Percentiles rank a stretch among this genome's conserved stretches.
Conservation (phyloP, 1,284 basidiomycete genomes). For the Hortiboletus rubellus region DNA sequence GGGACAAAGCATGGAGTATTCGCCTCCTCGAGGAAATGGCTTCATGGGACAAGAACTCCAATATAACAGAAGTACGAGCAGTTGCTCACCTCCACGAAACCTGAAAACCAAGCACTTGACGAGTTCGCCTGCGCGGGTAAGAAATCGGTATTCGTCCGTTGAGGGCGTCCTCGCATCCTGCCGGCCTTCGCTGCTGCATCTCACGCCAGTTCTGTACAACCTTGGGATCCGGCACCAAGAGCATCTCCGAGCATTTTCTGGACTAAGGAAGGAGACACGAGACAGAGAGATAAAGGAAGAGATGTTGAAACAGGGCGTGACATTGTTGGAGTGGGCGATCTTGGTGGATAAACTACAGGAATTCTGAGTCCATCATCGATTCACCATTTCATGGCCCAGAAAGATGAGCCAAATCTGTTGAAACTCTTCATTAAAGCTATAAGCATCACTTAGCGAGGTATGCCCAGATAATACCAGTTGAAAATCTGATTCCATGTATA, state of each 20-base stretch:
- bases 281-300: constrained; percentile 66
- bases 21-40: constrained; percentile 21
- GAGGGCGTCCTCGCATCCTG: constrained; percentile 55
- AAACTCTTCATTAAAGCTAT: not conserved
- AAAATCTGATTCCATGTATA: not conserved
- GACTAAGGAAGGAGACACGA: constrained; percentile 60
- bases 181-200: constrained; percentile 58
- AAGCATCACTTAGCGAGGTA: not conserved
- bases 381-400: not conserved
- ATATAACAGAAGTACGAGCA: constrained; percentile 18
- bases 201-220: constrained; percentile 51
- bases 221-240: constrained; percentile 59
- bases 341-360: constrained; percentile 53
- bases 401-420: not conserved
- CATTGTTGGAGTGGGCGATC: constrained; percentile 76
- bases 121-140: constrained; percentile 14
- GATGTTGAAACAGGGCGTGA: constrained; percentile 62
- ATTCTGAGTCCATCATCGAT: constrained; percentile 12
- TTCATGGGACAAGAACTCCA: constrained; percentile 11
- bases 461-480: not conserved
- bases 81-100: constrained; percentile 24
- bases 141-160: constrained; percentile 40
- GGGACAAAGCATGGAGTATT: constrained; percentile 27
- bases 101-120: constrained; percentile 16
- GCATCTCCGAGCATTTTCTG: constrained; percentile 59